A percentile compares a stretch with the other conserved stretches of the same genome.
These are phyloP conservation scores for Aureobasidium sp. DNA, from an alignment of 2,329 filamentous ascomycete genomes.

Conservation along the genomic window DNA sequence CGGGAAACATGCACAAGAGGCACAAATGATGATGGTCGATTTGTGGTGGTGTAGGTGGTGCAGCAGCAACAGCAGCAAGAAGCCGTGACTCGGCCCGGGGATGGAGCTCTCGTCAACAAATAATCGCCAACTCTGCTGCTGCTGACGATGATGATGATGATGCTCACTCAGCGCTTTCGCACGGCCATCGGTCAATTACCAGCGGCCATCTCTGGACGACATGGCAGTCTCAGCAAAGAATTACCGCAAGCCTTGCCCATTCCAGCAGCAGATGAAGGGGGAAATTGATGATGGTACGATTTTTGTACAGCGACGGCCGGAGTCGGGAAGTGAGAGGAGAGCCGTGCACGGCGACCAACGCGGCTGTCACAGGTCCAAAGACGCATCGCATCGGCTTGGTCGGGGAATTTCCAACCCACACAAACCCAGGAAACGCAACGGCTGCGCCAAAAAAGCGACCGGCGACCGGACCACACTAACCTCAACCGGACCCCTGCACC, in stretches of 20 bases:
- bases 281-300: conserved; percentile 17
- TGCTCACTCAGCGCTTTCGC: conserved; percentile 8
- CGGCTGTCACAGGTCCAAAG: conserved; percentile 11
- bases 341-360: conserved; percentile 9
- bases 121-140: too few relatives aligned
- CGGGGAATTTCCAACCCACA: conserved; percentile 16
- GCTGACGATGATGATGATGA: too few relatives aligned
- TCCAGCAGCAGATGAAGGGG: conserved; percentile 13
- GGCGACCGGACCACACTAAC: conserved; percentile 7
- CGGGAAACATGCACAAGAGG: background rate
- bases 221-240: conserved; percentile 7
- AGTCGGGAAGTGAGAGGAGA: conserved; percentile 15
- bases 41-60: too few relatives aligned
- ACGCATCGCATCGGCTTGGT: conserved; percentile 7
- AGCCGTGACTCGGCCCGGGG: conserved; percentile 9
- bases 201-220: too few relatives aligned
- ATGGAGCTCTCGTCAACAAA: background rate
- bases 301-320: conserved; percentile 2
- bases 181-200: too few relatives aligned
- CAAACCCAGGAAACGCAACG: conserved; percentile 8
- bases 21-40: too few relatives aligned
- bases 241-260: conserved; percentile 1
- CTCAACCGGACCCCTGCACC: conserved; percentile 15
- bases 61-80: background rate
- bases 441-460: conserved; percentile 5